These are phyloP conservation scores for Bipolaris cookei DNA, from an alignment of 2,329 filamentous ascomycete species.

Conservation along the genomic window DNA sequence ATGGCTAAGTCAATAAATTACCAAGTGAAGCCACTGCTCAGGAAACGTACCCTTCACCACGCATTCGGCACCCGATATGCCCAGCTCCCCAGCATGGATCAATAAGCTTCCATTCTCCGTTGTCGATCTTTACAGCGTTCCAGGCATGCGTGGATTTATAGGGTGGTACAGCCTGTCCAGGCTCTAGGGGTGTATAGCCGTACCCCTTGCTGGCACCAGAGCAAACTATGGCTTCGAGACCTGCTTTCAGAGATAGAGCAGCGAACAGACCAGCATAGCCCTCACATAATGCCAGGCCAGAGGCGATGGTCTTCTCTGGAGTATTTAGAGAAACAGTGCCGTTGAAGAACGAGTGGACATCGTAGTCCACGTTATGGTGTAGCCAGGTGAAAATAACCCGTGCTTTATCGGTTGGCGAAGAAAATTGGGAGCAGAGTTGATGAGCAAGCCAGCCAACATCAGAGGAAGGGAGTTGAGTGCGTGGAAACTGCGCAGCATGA, in stretches of 20 bases:
- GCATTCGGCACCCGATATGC: conserved; percentile 54
- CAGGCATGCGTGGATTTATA: conserved; percentile 77
- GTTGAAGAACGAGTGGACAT: conserved; percentile 78
- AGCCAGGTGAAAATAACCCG: conserved; percentile 93
- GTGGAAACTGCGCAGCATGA: conserved; percentile 78
- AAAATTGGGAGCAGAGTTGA: conserved; percentile 78
- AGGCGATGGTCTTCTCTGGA: conserved; percentile 74
- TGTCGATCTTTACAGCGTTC: conserved; percentile 90
- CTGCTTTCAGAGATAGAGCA: conserved; percentile 77
- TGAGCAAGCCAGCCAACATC: conserved; percentile 76
- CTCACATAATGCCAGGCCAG: conserved; percentile 85
- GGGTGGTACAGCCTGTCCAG: conserved; percentile 70
- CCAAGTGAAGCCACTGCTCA: conserved; percentile 9
- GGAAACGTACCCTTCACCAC: conserved; percentile 59
- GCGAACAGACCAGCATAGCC: conserved; percentile 87
- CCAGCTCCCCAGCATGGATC: conserved; percentile 95
- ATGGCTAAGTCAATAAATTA: conserved; percentile 1
- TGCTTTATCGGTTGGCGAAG: conserved; percentile 86
- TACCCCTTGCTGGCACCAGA: conserved; percentile 86
- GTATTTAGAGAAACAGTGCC: conserved; percentile 70
- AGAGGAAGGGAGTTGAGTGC: conserved; percentile 71
- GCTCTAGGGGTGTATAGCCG: conserved; percentile 68
- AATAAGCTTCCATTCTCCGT: conserved; percentile 86
- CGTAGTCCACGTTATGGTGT: conserved; percentile 90
- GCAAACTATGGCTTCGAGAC: conserved; percentile 77